Base-by-base conservation (phyloP, 2,329 filamentous ascomycete genomes). In the Microascus cirrosus region DNA sequence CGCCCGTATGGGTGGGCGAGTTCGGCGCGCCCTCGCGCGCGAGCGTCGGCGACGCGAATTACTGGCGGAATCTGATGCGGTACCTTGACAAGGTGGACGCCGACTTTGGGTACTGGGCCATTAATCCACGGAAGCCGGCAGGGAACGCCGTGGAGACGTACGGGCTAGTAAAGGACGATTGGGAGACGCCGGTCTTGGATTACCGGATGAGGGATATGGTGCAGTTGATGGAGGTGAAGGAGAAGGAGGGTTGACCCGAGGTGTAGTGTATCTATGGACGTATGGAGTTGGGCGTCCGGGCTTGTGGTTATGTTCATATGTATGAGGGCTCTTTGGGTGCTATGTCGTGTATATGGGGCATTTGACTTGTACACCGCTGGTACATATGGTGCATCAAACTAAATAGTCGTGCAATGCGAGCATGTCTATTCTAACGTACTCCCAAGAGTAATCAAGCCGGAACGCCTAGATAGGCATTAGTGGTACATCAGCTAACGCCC, bases 71-170 rank as follows among this genome's bases (percentile, higher is more conserved):
- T 66, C 68, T 87, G 67, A 71, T 86, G 71, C 74, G 73, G 32
- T 85, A 78, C 67, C 73, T 87, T 59, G 76, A 77, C 64, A 69
- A 72, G 2, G 68, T 82, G 55, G 82, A 86, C 63, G 81, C 81
- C 11, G 84, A 87, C 63, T 86, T 85, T 71, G 85, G 80, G 7
- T 88, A 87, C 69, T 88, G 85, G 85, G 84, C 84, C 18, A 66
- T 87, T 62, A 87, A 87, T 69, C 81, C 84, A 45, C 74, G 81
- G 53, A 87, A 88, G 69, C 80, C 83, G 11, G 76, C 76, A 59
- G 72, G 78, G 42, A 76, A 84, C 66, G 75, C 71, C 54, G 73
- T 70, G 35, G 84, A 88, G 72, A 75, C 76, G 13, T 87, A 88
- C 65, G 78, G 79, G 2, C 69, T 88, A 25, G 70, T 87, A 20